Evolutionary conservation across 805 yeast genomes (phyloP), one percentile per base, ranked within the genome.

Genomic region (Kluyveromyces aestuarii): DNA sequence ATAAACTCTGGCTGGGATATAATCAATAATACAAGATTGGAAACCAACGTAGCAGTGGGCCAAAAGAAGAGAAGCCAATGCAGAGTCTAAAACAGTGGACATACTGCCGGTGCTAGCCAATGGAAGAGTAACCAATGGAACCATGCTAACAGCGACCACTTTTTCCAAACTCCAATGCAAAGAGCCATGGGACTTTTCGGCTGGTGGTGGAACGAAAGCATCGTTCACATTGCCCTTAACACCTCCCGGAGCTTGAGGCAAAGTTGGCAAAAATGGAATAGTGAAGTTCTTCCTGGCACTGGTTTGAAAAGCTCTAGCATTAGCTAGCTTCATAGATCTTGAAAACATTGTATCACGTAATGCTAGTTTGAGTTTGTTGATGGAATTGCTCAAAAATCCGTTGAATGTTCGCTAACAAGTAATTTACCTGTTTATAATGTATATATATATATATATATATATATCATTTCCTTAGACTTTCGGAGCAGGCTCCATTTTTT

Each of bases 111-210:
- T 53, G 43, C 84, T 75, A 37, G 84, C 76, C 55, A 89, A 77
- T 19, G 98, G 96, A 19, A 82, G 70, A 38, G 83, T 75, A 27
- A 81, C 74, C 52, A 91, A 71, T 33, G 99, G 99, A 21, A 88
- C 75, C 64, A 90, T 71, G 10, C 82, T 79, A 16, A 83, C 65
- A 3, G 95, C 75, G 36, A 88, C 70, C 5, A 79, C 60, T 57
- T 87, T 79, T 73, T 91, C 99, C 58, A 82, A 81, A n/a, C 86
- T 72, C 99, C 99, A 91, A 72, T 90, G 98, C 65, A 80, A 76
- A 21, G 95, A 85, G 44, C 98, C 97, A 61, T 88, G 90, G 45
- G 73, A 61, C 55, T 74, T 78, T 60, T 77, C 73, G 6, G 81
- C 64, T 39, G 73, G 67, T 38, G 97, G 97, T 14, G 79, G 71